Base-by-base conservation (phyloP, 352 stramenopile genomes). In the Thraustochytrium sp. region DNA sequence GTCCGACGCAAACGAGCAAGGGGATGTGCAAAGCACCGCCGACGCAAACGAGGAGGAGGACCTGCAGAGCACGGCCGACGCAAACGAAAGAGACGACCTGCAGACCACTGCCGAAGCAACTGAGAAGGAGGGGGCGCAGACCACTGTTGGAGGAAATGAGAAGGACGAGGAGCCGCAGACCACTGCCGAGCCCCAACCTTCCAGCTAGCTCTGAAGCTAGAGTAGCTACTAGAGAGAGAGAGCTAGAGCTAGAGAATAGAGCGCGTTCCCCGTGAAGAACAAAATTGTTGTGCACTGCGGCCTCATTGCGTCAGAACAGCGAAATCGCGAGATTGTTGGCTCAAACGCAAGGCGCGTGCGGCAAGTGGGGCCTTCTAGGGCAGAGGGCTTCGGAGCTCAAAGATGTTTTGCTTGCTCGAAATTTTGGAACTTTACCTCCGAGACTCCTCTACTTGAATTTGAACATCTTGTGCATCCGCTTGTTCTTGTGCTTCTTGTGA, bases 401-500 rank as follows among this genome's bases (percentile, higher is more conserved):
- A 8, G 21, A 9, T 13, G 74, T 36, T 75, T 59, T 75, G 16
- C 48, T 55, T n/a, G 18, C 48, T n/a, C 48, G n/a, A 55, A n/a
- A 55, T 55, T n/a, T 18, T 23, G 48, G n/a, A 55, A 72, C 59
- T 77, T 62, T n/a, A n/a, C n/a, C n/a, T n/a, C n/a, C n/a, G 38
- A 77, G 36, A 26, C 68, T 23, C 68, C 63, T 44, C 36, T 36
- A 21, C 62, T 75, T 75, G 62, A 75, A 18, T 18, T 75, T 55
- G 37, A 59, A 64, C 40, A 48, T 68, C 16, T 68, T 18, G 21
- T n/a, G n/a, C n/a, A n/a, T n/a, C n/a, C 59, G 59, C 8, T 77
- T 62, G 38, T 62, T 23, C 49, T 80, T 64, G 34, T 80, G 68
- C 23, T 80, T 44, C 49, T 65, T 80, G 8, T n/a, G n/a, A n/a